phyloP scores from a whole-genome alignment of 2,329 filamentous ascomycete genomes.

The Juglanconis juglandina region DNA sequence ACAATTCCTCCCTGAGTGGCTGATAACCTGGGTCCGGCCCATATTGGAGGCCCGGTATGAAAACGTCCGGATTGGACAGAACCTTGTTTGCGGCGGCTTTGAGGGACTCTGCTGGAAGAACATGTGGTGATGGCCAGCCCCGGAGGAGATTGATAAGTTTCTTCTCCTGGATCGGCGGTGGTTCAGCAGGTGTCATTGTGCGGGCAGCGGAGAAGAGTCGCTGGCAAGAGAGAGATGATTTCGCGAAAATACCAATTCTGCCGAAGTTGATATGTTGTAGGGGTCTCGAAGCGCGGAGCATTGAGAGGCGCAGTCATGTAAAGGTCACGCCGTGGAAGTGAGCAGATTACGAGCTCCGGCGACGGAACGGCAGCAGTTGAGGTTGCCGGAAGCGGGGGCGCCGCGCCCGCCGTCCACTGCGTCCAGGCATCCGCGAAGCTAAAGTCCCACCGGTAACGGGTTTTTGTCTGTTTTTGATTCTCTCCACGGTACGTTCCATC shows the following conservation, averaged over 20 bases:
- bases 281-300: background rate
- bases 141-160: conserved; percentile 61
- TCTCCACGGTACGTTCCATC: no score
- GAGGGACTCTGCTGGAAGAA: conserved; percentile 65
- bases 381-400: background rate
- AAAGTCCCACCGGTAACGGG: no score
- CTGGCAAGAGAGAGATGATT: background rate
- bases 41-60: conserved; percentile 54
- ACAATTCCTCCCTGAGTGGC: conserved; percentile 65
- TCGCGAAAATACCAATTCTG: background rate
- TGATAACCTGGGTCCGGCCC: conserved; percentile 73
- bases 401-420: no score
- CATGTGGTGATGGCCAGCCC: conserved; percentile 62
- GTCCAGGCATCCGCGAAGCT: no score
- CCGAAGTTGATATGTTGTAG: background rate
- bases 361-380: background rate
- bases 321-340: background rate
- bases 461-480: background rate
- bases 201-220: background rate
- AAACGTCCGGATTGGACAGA: conserved; percentile 57
- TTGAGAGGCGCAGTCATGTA: background rate
- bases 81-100: conserved; percentile 57
- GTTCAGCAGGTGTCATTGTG: conserved; percentile 14
- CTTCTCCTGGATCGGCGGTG: conserved; percentile 21
- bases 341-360: background rate